Conservation (phyloP, 2,329 filamentous ascomycete species). For the Colletotrichum camelliae region DNA sequence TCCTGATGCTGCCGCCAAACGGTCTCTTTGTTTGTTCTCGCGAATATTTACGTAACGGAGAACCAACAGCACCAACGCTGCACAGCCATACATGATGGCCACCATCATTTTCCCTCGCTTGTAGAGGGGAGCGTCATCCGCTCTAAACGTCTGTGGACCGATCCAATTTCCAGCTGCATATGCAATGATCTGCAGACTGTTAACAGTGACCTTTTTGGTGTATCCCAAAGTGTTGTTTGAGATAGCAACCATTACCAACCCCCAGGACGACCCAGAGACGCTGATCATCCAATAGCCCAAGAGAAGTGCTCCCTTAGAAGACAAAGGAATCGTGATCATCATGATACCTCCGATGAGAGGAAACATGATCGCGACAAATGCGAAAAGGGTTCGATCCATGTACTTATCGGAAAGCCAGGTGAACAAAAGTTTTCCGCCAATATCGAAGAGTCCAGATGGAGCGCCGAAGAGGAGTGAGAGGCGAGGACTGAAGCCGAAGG, state of each 20-base stretch:
- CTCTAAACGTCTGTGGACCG: conserved; percentile 29
- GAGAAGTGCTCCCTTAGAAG: conserved; percentile 25
- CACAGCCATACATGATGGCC: conserved; percentile 25
- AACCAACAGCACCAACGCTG: conserved; percentile 15
- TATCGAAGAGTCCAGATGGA: conserved; percentile 23
- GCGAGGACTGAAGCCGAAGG: conserved; percentile 20
- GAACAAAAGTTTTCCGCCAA: conserved; percentile 25
- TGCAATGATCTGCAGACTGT: conserved; percentile 24
- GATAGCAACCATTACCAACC: conserved; percentile 29
- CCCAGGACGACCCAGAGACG: conserved; percentile 28
- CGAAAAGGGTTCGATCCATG: conserved; percentile 28
- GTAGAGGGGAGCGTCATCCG: conserved; percentile 26
- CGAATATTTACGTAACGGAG: conserved; percentile 27
- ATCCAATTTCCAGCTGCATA: conserved; percentile 27
- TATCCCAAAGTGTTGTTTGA: conserved; percentile 31
- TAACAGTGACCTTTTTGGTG: conserved; percentile 33
- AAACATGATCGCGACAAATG: conserved; percentile 29
- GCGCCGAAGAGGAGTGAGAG: conserved; percentile 19
- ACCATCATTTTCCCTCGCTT: conserved; percentile 29
- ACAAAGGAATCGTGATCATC: conserved; percentile 30
- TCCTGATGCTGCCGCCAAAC: conserved; percentile 15
- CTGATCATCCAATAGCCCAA: conserved; percentile 29
- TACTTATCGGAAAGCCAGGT: conserved; percentile 29
- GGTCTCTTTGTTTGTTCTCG: conserved; percentile 30
- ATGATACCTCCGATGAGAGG: conserved; percentile 30